phyloP scores from a whole-genome alignment of 139 green algal genomes.

The Chlamydomonas applanata region DNA sequence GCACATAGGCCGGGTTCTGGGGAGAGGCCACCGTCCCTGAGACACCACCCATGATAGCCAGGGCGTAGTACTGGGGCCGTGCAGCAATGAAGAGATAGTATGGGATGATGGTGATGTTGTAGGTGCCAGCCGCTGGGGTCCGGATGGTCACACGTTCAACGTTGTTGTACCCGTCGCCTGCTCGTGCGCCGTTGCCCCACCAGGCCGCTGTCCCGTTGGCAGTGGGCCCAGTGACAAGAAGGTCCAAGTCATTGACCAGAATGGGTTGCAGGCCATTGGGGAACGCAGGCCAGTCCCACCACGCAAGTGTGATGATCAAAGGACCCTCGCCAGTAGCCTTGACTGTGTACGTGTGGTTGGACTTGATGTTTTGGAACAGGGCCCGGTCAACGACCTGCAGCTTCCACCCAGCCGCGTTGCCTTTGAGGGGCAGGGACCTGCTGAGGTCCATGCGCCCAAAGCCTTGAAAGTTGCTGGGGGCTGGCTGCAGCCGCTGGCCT shows the following conservation, averaged over 20 bases:
- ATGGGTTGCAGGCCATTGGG: neutral
- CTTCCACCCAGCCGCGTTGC: neutral
- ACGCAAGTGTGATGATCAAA: neutral
- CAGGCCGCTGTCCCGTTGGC: neutral
- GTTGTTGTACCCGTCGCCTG: constrained; percentile 1
- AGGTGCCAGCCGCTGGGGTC: neutral
- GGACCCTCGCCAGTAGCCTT: constrained; percentile 1
- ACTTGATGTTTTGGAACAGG: neutral
- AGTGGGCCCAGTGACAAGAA: neutral
- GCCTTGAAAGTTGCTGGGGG: too few relatives aligned
- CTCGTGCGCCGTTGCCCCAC: neutral
- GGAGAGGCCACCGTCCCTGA: too few relatives aligned
- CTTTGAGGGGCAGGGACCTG: too few relatives aligned
- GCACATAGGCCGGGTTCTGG: too few relatives aligned
- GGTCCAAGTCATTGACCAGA: constrained; percentile 9
- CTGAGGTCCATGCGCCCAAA: too few relatives aligned
- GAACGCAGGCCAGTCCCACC: neutral
- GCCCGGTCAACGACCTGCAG: neutral
- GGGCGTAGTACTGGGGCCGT: neutral
- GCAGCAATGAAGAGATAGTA: neutral
- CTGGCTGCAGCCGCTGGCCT: neutral
- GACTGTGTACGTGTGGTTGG: neutral
- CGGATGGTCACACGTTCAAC: neutral
- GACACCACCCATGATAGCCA: constrained; percentile 1
- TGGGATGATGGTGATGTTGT: neutral